A percentile compares a stretch with the other conserved stretches of the same genome.
Conservation (phyloP, 73 alveolate species). For the Stentor coeruleus region DNA sequence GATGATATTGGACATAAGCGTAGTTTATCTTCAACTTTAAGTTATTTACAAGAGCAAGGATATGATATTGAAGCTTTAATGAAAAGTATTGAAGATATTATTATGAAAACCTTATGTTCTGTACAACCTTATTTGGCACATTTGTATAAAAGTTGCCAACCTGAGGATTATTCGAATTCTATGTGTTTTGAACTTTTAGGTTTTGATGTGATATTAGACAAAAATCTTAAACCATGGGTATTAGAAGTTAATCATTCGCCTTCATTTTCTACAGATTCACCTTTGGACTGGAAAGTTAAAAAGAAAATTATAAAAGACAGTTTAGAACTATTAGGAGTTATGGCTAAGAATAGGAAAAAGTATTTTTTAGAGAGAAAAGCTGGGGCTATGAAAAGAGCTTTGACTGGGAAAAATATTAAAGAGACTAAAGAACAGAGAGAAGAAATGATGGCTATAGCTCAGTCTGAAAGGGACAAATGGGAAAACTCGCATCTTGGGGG, state of each 20-base stretch:
- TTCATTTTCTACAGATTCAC: constrained; percentile 66
- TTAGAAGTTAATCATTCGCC: constrained; percentile 73
- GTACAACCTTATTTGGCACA: constrained; percentile 58
- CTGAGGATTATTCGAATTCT: constrained; percentile 51
- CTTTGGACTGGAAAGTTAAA: constrained; percentile 57
- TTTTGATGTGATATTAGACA: constrained; percentile 61
- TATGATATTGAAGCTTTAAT: constrained; percentile 45
- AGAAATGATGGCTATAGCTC: too few species aligned
- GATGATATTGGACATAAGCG: constrained; percentile 58
- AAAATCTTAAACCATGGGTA: constrained; percentile 55
- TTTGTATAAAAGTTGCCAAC: constrained; percentile 50
- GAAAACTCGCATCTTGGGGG: constrained; percentile 20
- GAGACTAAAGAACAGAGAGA: background rate
- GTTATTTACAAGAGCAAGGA: constrained; percentile 35
- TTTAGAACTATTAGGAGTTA: constrained; percentile 42
- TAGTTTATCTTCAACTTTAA: constrained; percentile 36
- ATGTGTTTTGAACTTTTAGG: constrained; percentile 66
- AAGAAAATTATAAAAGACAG: constrained; percentile 52
- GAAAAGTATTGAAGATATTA: constrained; percentile 43
- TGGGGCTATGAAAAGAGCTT: constrained; percentile 38
- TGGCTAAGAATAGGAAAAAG: background rate
- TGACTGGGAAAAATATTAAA: constrained; percentile 36
- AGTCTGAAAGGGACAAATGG: background rate
- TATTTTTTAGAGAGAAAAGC: constrained; percentile 30
- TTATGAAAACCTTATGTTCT: constrained; percentile 51